Percentiles rank a stretch among this genome's conserved stretches.
These are phyloP conservation scores for Mallotus nudiflorus DNA, from an alignment of 345 rosid species.

Conservation along the genomic window DNA sequence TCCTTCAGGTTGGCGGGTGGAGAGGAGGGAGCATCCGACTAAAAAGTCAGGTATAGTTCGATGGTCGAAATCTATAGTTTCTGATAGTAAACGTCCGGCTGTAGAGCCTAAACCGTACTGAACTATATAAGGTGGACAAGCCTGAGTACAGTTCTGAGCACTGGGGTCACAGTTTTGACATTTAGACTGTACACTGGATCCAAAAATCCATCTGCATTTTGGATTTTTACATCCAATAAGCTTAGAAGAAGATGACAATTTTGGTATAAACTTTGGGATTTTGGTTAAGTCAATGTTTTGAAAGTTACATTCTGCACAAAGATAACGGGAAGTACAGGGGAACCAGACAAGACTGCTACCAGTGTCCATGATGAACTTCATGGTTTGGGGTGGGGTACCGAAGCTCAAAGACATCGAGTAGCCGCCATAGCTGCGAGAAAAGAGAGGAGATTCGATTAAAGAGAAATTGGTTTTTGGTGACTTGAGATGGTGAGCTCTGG, in stretches of 20 bases:
- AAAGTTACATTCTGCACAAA: conserved; percentile 57
- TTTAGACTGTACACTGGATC: conserved; percentile 41
- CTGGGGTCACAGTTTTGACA: conserved; percentile 48
- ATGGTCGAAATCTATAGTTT: conserved; percentile 50
- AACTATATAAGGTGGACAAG: conserved; percentile 72
- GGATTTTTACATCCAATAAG: conserved; percentile 62
- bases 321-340: conserved; percentile 77
- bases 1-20: conserved; percentile 84
- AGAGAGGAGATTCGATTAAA: conserved; percentile 47
- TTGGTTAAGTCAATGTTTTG: conserved; percentile 37
- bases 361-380: conserved; percentile 65
- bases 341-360: conserved; percentile 92
- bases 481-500: conserved; percentile 70
- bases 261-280: conserved; percentile 55
- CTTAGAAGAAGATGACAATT: conserved; percentile 52
- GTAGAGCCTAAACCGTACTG: conserved; percentile 81
- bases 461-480: conserved; percentile 21
- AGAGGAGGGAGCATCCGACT: conserved; percentile 75
- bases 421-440: conserved; percentile 70
- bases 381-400: conserved; percentile 81
- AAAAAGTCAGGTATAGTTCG: conserved; percentile 51
- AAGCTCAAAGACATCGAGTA: conserved; percentile 73
- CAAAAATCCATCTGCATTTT: conserved; percentile 58
- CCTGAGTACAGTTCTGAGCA: conserved; percentile 51
- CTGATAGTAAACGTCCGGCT: conserved; percentile 61